phyloP scores from a whole-genome alignment of 345 rosid species.

The Eucalyptus cladocalyx region DNA sequence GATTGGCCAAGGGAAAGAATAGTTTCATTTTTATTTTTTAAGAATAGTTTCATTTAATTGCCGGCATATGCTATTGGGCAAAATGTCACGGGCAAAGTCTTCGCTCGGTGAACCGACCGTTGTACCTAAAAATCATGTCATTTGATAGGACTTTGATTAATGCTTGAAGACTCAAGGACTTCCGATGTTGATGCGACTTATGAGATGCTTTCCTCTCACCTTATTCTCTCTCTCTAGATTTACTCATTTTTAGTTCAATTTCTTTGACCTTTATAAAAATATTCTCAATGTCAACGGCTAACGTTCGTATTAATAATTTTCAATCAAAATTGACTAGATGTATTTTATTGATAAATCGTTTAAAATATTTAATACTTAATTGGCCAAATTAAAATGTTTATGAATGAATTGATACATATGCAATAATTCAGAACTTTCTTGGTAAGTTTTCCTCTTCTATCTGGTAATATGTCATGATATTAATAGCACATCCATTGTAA shows the following conservation, averaged over 20 bases:
- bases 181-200: neutral
- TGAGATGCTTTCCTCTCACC: neutral
- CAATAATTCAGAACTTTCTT: accelerated
- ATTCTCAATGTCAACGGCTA: too few species aligned
- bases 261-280: neutral
- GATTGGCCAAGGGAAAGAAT: neutral
- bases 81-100: neutral
- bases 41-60: neutral
- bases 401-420: accelerated
- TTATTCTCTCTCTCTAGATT: neutral
- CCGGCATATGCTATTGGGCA: neutral
- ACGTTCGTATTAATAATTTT: too few species aligned
- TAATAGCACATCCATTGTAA: accelerated
- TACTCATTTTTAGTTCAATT: neutral
- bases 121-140: neutral
- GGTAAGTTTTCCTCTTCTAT: neutral
- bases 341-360: accelerated
- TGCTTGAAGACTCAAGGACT: neutral
- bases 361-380: accelerated
- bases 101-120: neutral
- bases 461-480: accelerated
- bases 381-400: accelerated
- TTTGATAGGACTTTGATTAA: neutral
- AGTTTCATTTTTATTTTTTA: too few species aligned
- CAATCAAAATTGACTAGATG: accelerated